Base-by-base conservation (phyloP, 208 protist species). In the Trypanosoma vivax region DNA sequence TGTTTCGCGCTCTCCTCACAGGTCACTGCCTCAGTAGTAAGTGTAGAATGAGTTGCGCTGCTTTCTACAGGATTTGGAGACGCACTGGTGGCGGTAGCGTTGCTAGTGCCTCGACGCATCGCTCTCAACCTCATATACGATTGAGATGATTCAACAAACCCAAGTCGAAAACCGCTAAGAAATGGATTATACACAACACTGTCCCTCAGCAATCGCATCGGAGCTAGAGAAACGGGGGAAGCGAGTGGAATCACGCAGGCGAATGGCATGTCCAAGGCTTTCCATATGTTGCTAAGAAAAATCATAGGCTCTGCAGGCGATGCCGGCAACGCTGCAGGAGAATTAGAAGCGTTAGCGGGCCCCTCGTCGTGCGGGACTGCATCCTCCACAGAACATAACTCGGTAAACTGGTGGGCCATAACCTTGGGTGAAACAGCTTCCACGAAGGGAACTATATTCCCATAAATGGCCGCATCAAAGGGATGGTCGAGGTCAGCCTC, bases 101-200 rank as follows among this genome's bases (percentile, higher is more conserved):
- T 24, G 14, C 33, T 60, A 11, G 60, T 39, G 37, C 65, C 53
- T 23, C 61, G 49, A n/a, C 64, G 73, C 69, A 88, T 60, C 0
- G 60, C 60, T 14, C 49, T 61, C 30, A 92, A 53, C n/a, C 73
- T 52, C 21, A 54, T 64, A 37, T 82, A 88, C 4, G 70, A 68
- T 9, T 69, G 42, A 11, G 85, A 86, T 14, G 64, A 52, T 9
- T 70, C 66, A 62, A 78, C 73, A 54, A 90, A 90, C 25, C 77
- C 69, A 58, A 93, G 73, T 13, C 82, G 75, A 37, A 93, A 90
- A 18, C 85, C 85, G 59, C 79, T 88, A 47, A 93, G 72, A 45
- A 90, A 65, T 25, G 85, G 85, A 13, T 65, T 78, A 63, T 93
- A 93, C 34, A 87, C 79, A 6, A 93, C 65, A 52, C 68, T 61